Evolutionary conservation across 345 rosid species (phyloP).

Genomic region (Toxicodendron radicans): DNA sequence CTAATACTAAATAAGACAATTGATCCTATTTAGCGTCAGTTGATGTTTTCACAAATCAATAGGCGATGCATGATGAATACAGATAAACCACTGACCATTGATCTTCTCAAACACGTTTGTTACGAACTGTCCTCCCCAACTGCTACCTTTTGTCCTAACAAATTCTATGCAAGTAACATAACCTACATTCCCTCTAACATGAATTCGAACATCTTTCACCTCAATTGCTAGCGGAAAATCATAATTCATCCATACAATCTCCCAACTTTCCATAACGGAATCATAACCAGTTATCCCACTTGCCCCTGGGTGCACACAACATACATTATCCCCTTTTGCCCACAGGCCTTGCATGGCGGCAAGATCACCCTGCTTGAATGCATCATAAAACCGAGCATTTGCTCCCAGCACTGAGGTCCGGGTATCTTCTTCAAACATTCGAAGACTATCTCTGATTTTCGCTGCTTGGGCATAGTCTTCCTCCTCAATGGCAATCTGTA

Average conservation of each 20-base stretch:
- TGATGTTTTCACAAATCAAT: constrained; percentile 58
- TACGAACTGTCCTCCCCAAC: constrained; percentile 95
- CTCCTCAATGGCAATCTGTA: constrained; percentile 67
- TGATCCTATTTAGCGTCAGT: neutral
- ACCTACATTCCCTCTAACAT: constrained; percentile 76
- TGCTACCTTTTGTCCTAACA: constrained; percentile 82
- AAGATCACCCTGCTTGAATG: constrained; percentile 75
- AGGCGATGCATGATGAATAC: constrained; percentile 91
- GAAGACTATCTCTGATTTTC: constrained; percentile 67
- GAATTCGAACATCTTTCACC: constrained; percentile 62
- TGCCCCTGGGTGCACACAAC: constrained; percentile 89
- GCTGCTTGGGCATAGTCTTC: constrained; percentile 91
- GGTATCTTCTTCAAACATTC: constrained; percentile 63
- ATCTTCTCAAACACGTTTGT: constrained; percentile 85
- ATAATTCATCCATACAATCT: constrained; percentile 83
- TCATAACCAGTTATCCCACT: constrained; percentile 80
- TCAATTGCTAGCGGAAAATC: constrained; percentile 82
- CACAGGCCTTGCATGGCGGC: constrained; percentile 71
- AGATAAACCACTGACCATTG: constrained; percentile 71
- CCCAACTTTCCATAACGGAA: constrained; percentile 91
- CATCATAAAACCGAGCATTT: constrained; percentile 71
- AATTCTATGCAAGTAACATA: constrained; percentile 81
- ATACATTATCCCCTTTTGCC: constrained; percentile 59
- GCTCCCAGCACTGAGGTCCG: constrained; percentile 63
- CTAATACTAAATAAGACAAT: neutral